Base-by-base conservation (phyloP, 305 asterid genomes). In the Fraxinus velutina region DNA sequence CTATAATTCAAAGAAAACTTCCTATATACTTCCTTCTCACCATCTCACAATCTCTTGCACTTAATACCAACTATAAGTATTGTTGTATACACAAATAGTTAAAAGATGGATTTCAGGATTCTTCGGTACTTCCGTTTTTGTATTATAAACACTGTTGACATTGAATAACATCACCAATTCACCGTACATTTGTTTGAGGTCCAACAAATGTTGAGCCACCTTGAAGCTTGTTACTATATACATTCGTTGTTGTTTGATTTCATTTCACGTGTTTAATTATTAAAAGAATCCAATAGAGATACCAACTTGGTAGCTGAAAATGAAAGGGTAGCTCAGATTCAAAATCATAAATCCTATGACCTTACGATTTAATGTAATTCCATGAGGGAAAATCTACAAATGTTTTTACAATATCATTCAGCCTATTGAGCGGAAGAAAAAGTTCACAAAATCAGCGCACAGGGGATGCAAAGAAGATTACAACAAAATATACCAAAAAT, bases 401-500 rank as follows among this genome's bases (percentile, higher is more conserved):
- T 60, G 78, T 83, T 73, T 66, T 75, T 27, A 84, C 84, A 82
- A 39, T 32, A 55, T 27, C 75, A 50, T 15, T 52, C 33, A 6
- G 2, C 74, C 74, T 75, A 71, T 7, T 17, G 47, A 66, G 74
- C 33, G 5, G 50, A 75, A 29, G 19, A 34, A 74, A 24, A 21
- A 33, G 73, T 15, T 17, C 6, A 8, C 2, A 37, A 22, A 19
- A 82, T 87, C 80, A 87, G 85, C 97, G 94, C 3, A 83, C 96
- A 5, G 97, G 96, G 24, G 98, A 90, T 42, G 99, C 96, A 82
- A 92, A 96, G 89, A 90, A 96, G 83, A 96, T 96, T 0, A 96
- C 99, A 1, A 88, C 89, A 82, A 94, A 96, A 86, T 96, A 94
- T 64, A 96, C 97, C 8, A 93, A 86, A 85, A 94, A 93, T 0